Percentiles rank a stretch among this genome's conserved stretches.
phyloP scores from a whole-genome alignment of 2,329 filamentous ascomycete species.

The Curvularia eragrostidis region DNA sequence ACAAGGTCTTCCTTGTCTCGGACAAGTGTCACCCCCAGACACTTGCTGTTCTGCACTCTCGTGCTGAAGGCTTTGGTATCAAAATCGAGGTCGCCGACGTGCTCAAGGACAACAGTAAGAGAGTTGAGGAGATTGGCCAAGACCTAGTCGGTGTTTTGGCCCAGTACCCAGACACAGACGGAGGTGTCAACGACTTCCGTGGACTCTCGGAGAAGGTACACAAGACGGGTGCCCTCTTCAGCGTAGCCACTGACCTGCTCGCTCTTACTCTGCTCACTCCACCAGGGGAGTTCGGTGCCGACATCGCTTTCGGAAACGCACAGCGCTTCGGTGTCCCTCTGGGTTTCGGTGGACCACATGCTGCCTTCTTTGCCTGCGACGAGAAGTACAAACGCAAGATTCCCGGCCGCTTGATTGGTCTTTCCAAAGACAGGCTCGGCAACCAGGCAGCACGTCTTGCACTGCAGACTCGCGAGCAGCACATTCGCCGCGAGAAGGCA shows the following conservation, averaged over 20 bases:
- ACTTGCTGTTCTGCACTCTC: constrained; percentile 79
- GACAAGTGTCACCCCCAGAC: constrained; percentile 85
- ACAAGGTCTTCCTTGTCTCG: constrained; percentile 85
- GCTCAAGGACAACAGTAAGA: constrained; percentile 66
- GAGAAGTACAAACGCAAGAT: constrained; percentile 96
- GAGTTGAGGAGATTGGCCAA: constrained; percentile 76
- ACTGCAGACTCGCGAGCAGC: constrained; percentile 92
- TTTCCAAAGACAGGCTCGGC: constrained; percentile 89
- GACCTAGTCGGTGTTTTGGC: constrained; percentile 87
- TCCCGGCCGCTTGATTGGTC: constrained; percentile 85
- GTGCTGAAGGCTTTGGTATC: constrained; percentile 91
- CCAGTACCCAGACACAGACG: constrained; percentile 93
- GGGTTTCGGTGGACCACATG: constrained; percentile 92
- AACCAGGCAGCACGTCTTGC: constrained; percentile 82
- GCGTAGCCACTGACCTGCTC: constrained; percentile 86
- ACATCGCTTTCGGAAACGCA: constrained; percentile 92
- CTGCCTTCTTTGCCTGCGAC: constrained; percentile 90
- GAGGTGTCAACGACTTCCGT: constrained; percentile 78
- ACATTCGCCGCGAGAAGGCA: constrained; percentile 94
- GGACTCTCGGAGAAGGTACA: constrained; percentile 78
- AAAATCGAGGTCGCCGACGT: constrained; percentile 77
- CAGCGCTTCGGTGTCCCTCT: constrained; percentile 92
- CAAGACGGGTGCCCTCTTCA: constrained; percentile 77
- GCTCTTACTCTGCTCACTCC: constrained; percentile 87
- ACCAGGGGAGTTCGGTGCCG: constrained; percentile 91